Evolutionary conservation across 176 grass and related monocot species (phyloP), one percentile per base, ranked within the genome.

Genomic region (Poa pratensis): DNA sequence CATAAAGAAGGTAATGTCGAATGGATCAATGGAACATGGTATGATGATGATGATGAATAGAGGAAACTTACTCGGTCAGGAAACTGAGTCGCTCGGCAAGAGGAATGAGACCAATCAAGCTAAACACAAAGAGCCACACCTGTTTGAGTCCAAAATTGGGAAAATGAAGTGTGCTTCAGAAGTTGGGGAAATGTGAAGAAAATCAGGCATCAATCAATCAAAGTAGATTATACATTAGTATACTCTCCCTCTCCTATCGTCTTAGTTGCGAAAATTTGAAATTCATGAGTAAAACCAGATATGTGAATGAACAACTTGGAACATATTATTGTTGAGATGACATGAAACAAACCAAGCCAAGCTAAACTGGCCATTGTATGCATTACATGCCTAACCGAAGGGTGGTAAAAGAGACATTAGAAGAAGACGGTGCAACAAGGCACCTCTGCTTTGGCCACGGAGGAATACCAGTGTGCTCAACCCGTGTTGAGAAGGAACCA

Each of bases 61-160:
- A 81, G 17, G 3, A 82, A 45, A 79, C 86, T 86, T 87, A 98
- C 95, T 98, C 95, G 1, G 95, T 98, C 76, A 98, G 91, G 64
- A 98, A 98, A 87, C 95, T 98, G 53, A 98, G 88, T 35, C 95
- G 89, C 77, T 98, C 95, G 24, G 95, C 93, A 75, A 98, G 95
- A 76, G 95, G 95, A 76, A 87, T 76, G 11, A 98, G 87, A 18
- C 92, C 95, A 7, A 98, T 70, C 75, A 98, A 95, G 81, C 95
- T 98, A 46, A 89, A 77, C 11, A 90, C 92, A 80, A 98, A 98
- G 63, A 95, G 28, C 95, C 93, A 98, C 35, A 80, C 91, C 95
- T 98, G 70, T 80, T 82, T n/a, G 20, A 69, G 64, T 71, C 23
- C n/a, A 19, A 62, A 19, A 73, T 45, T 61, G 5, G 49, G 64